Conservation (phyloP, 2,329 filamentous ascomycete genomes). For the Cladosporium sp. region DNA sequence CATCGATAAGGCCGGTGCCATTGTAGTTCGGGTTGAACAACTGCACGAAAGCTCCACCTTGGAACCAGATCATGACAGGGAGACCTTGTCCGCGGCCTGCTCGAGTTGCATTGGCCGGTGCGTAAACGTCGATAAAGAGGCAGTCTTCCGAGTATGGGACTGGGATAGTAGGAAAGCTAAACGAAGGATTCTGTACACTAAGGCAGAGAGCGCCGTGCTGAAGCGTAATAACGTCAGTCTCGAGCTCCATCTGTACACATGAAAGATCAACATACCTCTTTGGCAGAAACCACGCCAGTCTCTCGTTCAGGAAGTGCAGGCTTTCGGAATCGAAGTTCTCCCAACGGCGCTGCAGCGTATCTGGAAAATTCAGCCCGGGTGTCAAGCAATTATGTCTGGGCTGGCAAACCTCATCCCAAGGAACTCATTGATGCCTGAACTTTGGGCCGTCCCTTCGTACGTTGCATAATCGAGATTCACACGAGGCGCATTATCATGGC, state of each 20-base stretch:
- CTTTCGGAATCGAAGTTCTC: background rate
- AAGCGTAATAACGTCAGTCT: background rate
- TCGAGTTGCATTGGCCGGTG: conserved; percentile 54
- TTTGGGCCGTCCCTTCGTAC: background rate
- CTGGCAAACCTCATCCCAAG: background rate
- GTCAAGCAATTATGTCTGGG: background rate
- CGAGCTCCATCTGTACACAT: background rate
- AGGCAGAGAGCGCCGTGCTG: background rate
- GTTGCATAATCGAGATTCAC: background rate
- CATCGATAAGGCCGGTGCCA: conserved; percentile 59
- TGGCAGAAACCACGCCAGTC: background rate
- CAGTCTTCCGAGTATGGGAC: conserved; percentile 58
- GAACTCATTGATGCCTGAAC: background rate
- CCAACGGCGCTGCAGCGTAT: background rate
- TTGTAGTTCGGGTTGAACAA: conserved; percentile 55
- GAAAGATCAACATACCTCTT: background rate
- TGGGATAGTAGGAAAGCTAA: background rate
- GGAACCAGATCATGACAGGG: conserved; percentile 64
- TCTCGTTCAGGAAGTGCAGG: background rate
- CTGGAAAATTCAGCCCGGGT: background rate
- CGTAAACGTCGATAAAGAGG: conserved; percentile 65
- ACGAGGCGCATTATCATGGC: background rate
- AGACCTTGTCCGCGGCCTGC: conserved; percentile 46
- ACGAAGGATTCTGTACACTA: background rate
- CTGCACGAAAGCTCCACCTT: conserved; percentile 49